These are phyloP conservation scores for Coemansia sp. DNA, from an alignment of 192 early-diverging fungal genomes.

Conservation along the genomic window DNA sequence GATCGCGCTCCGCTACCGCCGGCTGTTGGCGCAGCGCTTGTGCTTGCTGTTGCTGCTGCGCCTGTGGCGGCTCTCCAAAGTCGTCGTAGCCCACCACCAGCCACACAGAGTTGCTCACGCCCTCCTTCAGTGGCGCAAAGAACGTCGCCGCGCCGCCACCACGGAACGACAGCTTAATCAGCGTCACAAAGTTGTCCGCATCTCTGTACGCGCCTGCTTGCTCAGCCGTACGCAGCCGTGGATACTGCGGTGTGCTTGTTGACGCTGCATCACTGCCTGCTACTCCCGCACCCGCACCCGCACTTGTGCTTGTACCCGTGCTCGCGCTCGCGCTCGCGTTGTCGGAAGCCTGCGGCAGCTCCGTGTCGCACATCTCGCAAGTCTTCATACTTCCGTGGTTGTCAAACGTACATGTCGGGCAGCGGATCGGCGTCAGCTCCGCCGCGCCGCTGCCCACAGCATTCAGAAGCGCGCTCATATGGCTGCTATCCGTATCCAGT, in stretches of 20 bases:
- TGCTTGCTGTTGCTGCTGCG: neutral
- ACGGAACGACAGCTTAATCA: conserved; percentile 79
- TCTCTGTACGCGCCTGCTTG: neutral
- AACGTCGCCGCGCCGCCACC: conserved; percentile 67
- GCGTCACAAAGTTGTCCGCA: neutral
- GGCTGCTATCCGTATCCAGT: conserved; percentile 10
- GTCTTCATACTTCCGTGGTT: conserved; percentile 77
- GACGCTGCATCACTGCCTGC: conserved; percentile 7
- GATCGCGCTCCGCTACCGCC: conserved; percentile 2
- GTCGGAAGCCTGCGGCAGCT: conserved; percentile 46
- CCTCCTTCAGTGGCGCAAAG: conserved; percentile 61
- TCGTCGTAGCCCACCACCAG: conserved; percentile 43
- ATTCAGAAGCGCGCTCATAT: neutral
- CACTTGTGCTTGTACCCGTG: neutral
- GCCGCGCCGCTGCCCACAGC: conserved; percentile 14
- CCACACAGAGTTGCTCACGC: conserved; percentile 66
- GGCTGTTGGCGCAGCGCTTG: too few relatives aligned
- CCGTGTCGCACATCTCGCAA: conserved; percentile 84
- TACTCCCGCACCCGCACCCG: neutral
- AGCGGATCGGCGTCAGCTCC: conserved; percentile 32
- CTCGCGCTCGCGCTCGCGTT: neutral
- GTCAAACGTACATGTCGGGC: conserved; percentile 83
- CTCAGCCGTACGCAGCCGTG: conserved; percentile 12
- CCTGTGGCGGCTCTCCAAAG: neutral
- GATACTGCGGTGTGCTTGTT: neutral